A percentile compares a stretch with the other conserved stretches of the same genome.
These are phyloP conservation scores for Penicillium fimorum DNA, from an alignment of 495 filamentous ascomycete species.

Conservation along the genomic window DNA sequence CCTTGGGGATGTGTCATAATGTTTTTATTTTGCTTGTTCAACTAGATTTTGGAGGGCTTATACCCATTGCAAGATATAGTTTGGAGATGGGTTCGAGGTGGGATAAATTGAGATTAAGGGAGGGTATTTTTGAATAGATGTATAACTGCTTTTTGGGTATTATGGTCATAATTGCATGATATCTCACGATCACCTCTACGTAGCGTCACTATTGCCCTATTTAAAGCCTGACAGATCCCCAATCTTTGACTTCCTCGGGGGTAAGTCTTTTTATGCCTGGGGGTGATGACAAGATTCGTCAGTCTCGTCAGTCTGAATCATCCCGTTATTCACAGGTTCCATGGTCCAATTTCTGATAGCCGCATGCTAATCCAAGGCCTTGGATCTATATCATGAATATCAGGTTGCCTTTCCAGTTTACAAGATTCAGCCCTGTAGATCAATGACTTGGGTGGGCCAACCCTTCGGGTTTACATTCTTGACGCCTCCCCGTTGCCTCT, in stretches of 20 bases:
- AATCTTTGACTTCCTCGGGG: not conserved
- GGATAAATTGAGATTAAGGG: constrained; percentile 5
- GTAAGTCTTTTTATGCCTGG: constrained; percentile 15
- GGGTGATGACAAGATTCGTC: constrained; percentile 41
- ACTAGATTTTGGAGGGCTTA: constrained; percentile 1
- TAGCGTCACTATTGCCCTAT: constrained; percentile 30
- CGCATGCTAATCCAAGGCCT: constrained; percentile 22
- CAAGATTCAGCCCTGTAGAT: not conserved
- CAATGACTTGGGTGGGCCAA: constrained; percentile 2
- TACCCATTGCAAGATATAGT: constrained; percentile 7
- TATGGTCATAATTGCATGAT: constrained; percentile 35
- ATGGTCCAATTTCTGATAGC: constrained; percentile 26
- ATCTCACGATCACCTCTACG: constrained; percentile 35
- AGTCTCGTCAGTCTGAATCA: constrained; percentile 39
- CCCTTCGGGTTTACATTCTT: not conserved
- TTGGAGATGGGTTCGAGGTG: constrained; percentile 1
- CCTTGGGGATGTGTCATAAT: not conserved
- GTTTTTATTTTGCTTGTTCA: not conserved
- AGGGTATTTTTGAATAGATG: constrained; percentile 18
- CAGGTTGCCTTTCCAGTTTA: not conserved
- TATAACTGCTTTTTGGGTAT: constrained; percentile 15
- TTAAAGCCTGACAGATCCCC: constrained; percentile 18
- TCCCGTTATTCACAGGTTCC: constrained; percentile 21
- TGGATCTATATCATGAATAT: constrained; percentile 6
- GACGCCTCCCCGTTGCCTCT: constrained; percentile 5